Conservation (phyloP, 2,329 filamentous ascomycete genomes). For the Arthrobotrys iridis region DNA sequence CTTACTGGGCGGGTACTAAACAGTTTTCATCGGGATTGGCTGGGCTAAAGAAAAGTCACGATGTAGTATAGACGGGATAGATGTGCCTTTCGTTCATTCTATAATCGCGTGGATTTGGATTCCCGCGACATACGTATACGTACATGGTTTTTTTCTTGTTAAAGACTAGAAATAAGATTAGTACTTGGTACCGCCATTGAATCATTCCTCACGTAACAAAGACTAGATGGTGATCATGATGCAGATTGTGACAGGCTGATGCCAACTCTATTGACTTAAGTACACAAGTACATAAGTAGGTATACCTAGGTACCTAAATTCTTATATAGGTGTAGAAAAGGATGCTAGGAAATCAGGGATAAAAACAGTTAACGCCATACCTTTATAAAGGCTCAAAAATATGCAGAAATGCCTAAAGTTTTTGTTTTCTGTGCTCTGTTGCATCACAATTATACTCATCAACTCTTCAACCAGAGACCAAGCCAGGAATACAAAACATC, state of each 20-base stretch:
- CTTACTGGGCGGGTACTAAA: not conserved
- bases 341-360: too few species aligned
- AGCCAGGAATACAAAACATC: conserved; percentile 1
- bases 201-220: too few species aligned
- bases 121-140: not conserved
- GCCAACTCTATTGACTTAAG: too few species aligned
- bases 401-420: not conserved
- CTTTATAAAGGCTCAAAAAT: not conserved
- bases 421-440: not conserved
- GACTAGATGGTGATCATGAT: too few species aligned
- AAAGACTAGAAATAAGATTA: not conserved
- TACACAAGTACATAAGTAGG: too few species aligned
- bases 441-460: conserved; percentile 5
- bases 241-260: too few species aligned
- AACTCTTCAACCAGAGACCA: too few species aligned
- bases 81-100: conserved; percentile 12
- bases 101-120: not conserved
- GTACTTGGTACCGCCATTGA: not conserved
- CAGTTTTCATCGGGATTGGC: conserved; percentile 2
- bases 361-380: not conserved
- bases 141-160: not conserved
- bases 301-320: too few species aligned
- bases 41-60: not conserved
- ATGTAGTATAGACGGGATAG: conserved; percentile 27
- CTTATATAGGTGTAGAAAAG: too few species aligned